Conservation (phyloP, 164 flowering plant genomes). For the Buxus sempervirens region DNA sequence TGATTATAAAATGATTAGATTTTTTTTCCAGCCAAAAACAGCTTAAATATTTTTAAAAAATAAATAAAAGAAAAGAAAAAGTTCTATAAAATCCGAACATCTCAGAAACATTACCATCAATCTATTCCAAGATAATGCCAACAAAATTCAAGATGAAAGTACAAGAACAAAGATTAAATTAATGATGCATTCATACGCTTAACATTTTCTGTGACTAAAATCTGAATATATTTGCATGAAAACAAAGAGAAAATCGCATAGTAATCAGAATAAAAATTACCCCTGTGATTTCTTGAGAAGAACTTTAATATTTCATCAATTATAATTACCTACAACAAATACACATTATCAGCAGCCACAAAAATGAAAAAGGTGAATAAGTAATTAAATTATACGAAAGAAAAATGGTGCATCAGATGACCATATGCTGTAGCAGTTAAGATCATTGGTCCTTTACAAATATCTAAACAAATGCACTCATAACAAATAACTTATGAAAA, state of each 20-base stretch:
- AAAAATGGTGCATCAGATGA: not conserved
- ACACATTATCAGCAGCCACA: slow-evolving; percentile 1
- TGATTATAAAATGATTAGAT: too few relatives aligned
- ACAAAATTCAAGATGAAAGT: not conserved
- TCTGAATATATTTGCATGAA: not conserved
- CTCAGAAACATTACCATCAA: too few relatives aligned
- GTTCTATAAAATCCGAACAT: too few relatives aligned
- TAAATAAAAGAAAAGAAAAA: too few relatives aligned
- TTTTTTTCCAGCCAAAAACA: too few relatives aligned
- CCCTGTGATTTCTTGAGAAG: slow-evolving; percentile 72
- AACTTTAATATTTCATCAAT: slow-evolving; percentile 92
- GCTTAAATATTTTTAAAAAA: too few relatives aligned
- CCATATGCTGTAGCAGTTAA: not conserved
- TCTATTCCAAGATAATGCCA: too few relatives aligned
- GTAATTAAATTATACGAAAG: not conserved
- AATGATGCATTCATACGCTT: not conserved
- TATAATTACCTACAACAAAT: slow-evolving; percentile 66
- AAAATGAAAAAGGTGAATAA: not conserved
- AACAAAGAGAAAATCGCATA: not conserved
- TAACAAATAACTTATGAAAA: too few relatives aligned
- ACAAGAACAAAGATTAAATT: not conserved
- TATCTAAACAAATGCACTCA: not conserved
- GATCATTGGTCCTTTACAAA: not conserved
- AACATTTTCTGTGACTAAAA: not conserved
- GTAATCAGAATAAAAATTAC: slow-evolving; percentile 35